These are phyloP conservation scores for Kluyveromyces lactis DNA, from an alignment of 805 yeast genomes.

Conservation along the genomic window DNA sequence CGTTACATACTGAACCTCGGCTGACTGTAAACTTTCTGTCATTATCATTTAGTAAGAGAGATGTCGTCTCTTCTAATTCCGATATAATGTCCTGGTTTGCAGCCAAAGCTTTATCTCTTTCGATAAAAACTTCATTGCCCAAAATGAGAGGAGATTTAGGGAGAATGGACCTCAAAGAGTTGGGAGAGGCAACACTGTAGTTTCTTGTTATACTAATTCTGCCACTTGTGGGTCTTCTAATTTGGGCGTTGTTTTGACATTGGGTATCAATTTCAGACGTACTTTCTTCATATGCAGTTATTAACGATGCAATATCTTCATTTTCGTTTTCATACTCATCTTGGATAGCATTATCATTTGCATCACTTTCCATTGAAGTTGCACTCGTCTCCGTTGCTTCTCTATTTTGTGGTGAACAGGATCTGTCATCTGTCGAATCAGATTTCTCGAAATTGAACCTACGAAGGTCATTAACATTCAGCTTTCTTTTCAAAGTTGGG, in stretches of 20 bases:
- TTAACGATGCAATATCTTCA: constrained; percentile 25
- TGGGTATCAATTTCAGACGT: not conserved
- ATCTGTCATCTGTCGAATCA: not conserved
- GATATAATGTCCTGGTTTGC: constrained; percentile 15
- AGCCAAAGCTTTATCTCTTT: constrained; percentile 16
- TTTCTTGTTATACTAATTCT: constrained; percentile 21
- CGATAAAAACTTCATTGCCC: constrained; percentile 10
- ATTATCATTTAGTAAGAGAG: not conserved
- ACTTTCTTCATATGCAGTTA: constrained; percentile 18
- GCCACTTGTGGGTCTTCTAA: constrained; percentile 25
- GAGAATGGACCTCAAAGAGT: not conserved
- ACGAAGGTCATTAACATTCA: constrained; percentile 42
- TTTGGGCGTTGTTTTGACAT: constrained; percentile 2
- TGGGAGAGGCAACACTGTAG: not conserved
- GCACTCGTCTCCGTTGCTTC: not conserved
- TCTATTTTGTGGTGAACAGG: not conserved
- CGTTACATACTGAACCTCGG: not conserved
- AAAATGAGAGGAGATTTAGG: constrained; percentile 1
- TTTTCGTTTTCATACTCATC: constrained; percentile 12
- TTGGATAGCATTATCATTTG: not conserved
- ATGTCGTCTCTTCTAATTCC: constrained; percentile 10
- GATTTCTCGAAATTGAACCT: constrained; percentile 31
- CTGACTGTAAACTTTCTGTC: not conserved
- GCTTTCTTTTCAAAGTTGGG: constrained; percentile 39
- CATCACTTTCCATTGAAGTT: not conserved